phyloP scores from a whole-genome alignment of 202 grass and related monocot genomes.

The Miscanthus sacchariflorus region DNA sequence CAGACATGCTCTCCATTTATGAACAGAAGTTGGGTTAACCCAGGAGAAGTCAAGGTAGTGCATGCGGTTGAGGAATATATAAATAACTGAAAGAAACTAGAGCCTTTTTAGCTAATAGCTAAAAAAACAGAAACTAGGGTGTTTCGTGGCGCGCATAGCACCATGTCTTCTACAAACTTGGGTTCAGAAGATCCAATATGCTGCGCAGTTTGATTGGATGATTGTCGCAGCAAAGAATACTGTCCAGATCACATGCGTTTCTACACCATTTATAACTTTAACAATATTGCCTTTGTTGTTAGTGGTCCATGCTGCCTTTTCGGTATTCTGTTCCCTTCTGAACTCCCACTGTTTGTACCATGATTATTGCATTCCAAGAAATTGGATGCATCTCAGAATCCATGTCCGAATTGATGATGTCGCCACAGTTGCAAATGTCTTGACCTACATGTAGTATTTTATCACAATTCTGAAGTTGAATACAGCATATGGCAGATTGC shows the following conservation, averaged over 20 bases:
- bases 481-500: neutral
- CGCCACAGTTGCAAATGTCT: neutral
- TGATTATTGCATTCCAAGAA: conserved; percentile 29
- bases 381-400: conserved; percentile 5
- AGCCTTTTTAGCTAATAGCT: too few relatives aligned
- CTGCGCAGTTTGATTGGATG: conserved; percentile 30
- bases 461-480: neutral
- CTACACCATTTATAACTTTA: conserved; percentile 12
- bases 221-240: conserved; percentile 51
- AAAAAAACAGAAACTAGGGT: neutral
- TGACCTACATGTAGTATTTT: neutral
- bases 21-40: too few relatives aligned
- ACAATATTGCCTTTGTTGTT: conserved; percentile 9
- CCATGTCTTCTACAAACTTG: neutral
- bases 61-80: too few relatives aligned
- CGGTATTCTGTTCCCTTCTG: conserved; percentile 16
- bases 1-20: too few relatives aligned
- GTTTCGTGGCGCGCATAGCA: neutral
- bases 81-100: neutral
- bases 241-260: conserved; percentile 48
- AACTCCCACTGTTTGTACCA: conserved; percentile 9
- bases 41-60: too few relatives aligned
- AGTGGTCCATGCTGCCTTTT: conserved; percentile 44
- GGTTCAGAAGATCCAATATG: conserved; percentile 5
- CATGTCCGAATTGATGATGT: conserved; percentile 12